Percentiles rank a stretch among this genome's conserved stretches.
phyloP scores from a whole-genome alignment of 805 yeast species.

The Candida fluviatilis region DNA sequence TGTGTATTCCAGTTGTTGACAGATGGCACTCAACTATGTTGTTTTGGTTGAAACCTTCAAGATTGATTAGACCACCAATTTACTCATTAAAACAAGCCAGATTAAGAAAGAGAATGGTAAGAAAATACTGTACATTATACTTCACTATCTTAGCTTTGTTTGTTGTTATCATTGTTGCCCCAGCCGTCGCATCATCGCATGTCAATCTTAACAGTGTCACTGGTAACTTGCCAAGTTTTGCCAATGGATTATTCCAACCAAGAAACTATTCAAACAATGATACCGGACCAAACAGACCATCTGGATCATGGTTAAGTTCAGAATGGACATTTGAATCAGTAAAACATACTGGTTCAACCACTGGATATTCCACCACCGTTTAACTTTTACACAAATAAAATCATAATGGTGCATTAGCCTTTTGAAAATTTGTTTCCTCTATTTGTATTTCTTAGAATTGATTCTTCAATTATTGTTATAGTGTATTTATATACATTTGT shows the following conservation, averaged over 20 bases:
- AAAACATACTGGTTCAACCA: conserved; percentile 29
- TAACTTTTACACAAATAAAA: too few relatives aligned
- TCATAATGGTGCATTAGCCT: too few relatives aligned
- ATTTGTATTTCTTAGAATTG: conserved; percentile 1
- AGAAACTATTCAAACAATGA: conserved; percentile 78
- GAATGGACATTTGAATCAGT: conserved; percentile 30
- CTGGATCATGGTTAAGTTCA: conserved; percentile 41
- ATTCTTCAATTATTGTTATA: conserved; percentile 2
- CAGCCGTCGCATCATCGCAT: conserved; percentile 76
- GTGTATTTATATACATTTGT: conserved; percentile 1
- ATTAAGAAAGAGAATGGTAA: conserved; percentile 95
- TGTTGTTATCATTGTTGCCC: conserved; percentile 78
- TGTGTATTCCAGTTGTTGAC: conserved; percentile 83
- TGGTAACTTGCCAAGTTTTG: conserved; percentile 46
- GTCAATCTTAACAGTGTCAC: conserved; percentile 33
- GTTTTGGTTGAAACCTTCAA: conserved; percentile 97
- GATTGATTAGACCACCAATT: conserved; percentile 97
- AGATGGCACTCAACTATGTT: conserved; percentile 97
- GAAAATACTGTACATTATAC: conserved; percentile 84
- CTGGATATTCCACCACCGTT: conserved; percentile 56
- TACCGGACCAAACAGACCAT: conserved; percentile 44
- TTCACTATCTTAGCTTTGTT: conserved; percentile 66
- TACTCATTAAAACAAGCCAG: conserved; percentile 94
- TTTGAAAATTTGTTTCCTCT: conserved; percentile 1
- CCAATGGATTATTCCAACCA: conserved; percentile 81